These are phyloP conservation scores for Claviceps sp. DNA, from an alignment of 2,329 filamentous ascomycete species.

Conservation along the genomic window DNA sequence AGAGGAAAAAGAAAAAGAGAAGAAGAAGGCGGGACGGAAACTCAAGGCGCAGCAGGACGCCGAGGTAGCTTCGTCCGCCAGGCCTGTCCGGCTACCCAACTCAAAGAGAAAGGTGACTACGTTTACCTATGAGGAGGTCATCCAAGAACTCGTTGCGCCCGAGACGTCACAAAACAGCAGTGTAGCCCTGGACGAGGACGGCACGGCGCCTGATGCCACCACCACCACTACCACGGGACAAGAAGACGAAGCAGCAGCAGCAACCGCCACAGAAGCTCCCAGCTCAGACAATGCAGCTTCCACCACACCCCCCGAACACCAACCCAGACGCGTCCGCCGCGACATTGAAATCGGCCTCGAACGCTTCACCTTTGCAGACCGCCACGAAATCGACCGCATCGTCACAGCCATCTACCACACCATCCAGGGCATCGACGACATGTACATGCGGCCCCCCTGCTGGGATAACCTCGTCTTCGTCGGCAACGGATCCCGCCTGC, in stretches of 20 bases:
- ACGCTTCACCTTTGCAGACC: slow-evolving; percentile 55
- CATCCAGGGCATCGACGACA: slow-evolving; percentile 70
- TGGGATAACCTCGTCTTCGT: slow-evolving; percentile 92
- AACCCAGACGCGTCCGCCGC: slow-evolving; percentile 43
- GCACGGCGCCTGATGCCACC: not conserved
- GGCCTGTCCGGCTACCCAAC: slow-evolving; percentile 52
- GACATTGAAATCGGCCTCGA: slow-evolving; percentile 69
- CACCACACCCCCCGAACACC: slow-evolving; percentile 27
- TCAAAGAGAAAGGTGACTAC: slow-evolving; percentile 54
- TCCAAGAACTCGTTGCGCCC: slow-evolving; percentile 38
- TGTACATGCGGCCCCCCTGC: slow-evolving; percentile 69
- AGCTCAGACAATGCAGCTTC: slow-evolving; percentile 8
- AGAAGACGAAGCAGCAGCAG: slow-evolving; percentile 6
- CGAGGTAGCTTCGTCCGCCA: slow-evolving; percentile 37
- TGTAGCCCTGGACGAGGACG: not conserved
- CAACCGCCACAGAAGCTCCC: not conserved
- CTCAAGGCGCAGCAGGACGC: slow-evolving; percentile 40
- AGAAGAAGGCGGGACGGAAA: slow-evolving; percentile 42
- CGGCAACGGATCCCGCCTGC: slow-evolving; percentile 63
- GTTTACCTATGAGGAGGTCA: slow-evolving; percentile 61
- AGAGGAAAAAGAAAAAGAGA: slow-evolving; percentile 69
- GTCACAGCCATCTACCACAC: slow-evolving; percentile 73
- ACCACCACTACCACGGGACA: not conserved
- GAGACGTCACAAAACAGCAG: slow-evolving; percentile 19
- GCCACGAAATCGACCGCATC: slow-evolving; percentile 67